Conservation (phyloP, 305 asterid genomes). For the Rubia tinctorum region DNA sequence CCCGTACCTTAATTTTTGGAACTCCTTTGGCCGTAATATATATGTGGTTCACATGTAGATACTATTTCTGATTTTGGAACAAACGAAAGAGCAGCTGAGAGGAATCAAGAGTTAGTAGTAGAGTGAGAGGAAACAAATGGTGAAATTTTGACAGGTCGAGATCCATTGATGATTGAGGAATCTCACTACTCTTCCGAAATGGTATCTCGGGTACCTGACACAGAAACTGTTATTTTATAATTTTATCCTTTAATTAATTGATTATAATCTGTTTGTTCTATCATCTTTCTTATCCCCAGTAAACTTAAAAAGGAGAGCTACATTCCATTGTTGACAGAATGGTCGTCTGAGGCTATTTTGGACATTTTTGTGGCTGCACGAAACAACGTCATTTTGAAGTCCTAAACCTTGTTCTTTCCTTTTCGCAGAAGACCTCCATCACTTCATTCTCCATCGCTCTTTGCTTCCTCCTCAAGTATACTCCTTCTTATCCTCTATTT, state of each 20-base stretch:
- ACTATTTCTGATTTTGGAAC: slow-evolving; percentile 51
- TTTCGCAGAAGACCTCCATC: too few relatives aligned
- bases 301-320: too few relatives aligned
- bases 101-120: slow-evolving; percentile 25
- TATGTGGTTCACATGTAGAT: slow-evolving; percentile 48
- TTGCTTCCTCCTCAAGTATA: too few relatives aligned
- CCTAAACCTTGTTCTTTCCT: too few relatives aligned
- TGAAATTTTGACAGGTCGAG: slow-evolving; percentile 22
- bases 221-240: slow-evolving; percentile 13
- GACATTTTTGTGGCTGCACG: too few relatives aligned
- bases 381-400: too few relatives aligned
- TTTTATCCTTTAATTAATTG: slow-evolving; percentile 8
- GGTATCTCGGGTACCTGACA: slow-evolving; percentile 25
- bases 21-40: slow-evolving; percentile 4
- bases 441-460: too few relatives aligned
- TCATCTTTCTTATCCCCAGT: neutral
- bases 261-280: slow-evolving; percentile 15
- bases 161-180: slow-evolving; percentile 29
- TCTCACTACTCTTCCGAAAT: slow-evolving; percentile 22
- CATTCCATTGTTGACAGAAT: too few relatives aligned
- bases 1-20: neutral
- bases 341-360: too few relatives aligned
- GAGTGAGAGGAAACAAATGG: slow-evolving; percentile 18
- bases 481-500: too few relatives aligned
- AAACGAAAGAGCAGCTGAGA: slow-evolving; percentile 34